Evolutionary conservation across 176 grass and related monocot genomes (phyloP).

Genomic region (Hordeum marinum): DNA sequence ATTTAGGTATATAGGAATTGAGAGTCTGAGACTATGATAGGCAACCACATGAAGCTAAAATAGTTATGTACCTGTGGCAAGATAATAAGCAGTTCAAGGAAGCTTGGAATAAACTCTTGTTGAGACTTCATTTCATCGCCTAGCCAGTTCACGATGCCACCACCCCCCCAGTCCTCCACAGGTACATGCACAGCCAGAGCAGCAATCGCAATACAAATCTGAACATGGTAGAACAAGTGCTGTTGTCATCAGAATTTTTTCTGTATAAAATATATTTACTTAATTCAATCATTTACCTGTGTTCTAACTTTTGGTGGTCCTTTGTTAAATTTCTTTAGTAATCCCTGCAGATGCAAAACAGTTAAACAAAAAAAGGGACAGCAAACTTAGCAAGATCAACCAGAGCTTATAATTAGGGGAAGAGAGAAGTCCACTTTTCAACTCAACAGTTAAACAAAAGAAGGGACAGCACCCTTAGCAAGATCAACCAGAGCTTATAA

Average conservation of each 20-base stretch:
- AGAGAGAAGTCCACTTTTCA: too few species aligned
- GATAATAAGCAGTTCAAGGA: constrained; percentile 86
- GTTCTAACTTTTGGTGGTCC: constrained; percentile 96
- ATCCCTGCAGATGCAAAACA: constrained; percentile 41
- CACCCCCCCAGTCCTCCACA: constrained; percentile 90
- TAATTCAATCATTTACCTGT: constrained; percentile 58
- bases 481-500: neutral
- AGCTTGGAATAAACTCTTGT: constrained; percentile 72
- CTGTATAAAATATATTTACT: constrained; percentile 11
- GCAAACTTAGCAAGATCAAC: neutral
- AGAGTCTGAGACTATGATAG: neutral
- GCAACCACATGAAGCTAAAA: neutral
- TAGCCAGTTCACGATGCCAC: constrained; percentile 93
- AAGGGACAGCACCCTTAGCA: neutral
- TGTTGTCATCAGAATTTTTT: constrained; percentile 15
- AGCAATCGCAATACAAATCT: constrained; percentile 98
- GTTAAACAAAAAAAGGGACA: neutral
- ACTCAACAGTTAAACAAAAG: neutral
- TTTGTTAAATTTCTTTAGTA: constrained; percentile 85
- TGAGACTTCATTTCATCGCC: constrained; percentile 89
- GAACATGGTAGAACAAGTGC: constrained; percentile 30
- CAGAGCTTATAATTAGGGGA: neutral
- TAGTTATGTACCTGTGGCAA: constrained; percentile 67
- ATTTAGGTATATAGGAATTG: neutral
- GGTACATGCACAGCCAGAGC: constrained; percentile 96